Percentiles rank a stretch among this genome's conserved stretches.
Conservation (phyloP, 2,329 filamentous ascomycete species). For the Remersonia thermophila region DNA sequence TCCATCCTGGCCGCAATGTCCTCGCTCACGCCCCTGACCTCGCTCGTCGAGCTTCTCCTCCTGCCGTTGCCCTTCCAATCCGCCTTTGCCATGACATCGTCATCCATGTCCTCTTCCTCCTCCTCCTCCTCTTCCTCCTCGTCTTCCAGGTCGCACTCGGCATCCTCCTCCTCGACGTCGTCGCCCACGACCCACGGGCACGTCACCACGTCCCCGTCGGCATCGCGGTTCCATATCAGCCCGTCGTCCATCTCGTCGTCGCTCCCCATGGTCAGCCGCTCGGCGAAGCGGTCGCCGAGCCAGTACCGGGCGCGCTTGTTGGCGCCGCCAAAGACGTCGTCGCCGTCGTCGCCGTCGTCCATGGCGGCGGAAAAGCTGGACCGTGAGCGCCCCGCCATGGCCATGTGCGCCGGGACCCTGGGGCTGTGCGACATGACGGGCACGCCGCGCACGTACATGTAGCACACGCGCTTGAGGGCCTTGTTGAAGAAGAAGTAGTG, state of each 20-base stretch:
- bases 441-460: conserved; percentile 83
- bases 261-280: conserved; percentile 27
- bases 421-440: conserved; percentile 59
- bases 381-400: conserved; percentile 9
- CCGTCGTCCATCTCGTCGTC: conserved; percentile 40
- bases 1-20: conserved; percentile 53
- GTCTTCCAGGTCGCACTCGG: conserved; percentile 28
- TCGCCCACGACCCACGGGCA: conserved; percentile 28
- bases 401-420: conserved; percentile 23
- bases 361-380: conserved; percentile 16
- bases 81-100: conserved; percentile 19
- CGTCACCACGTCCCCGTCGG: conserved; percentile 42
- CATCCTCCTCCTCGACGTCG: conserved; percentile 30
- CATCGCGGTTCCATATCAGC: conserved; percentile 45
- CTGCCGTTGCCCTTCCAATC: conserved; percentile 14
- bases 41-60: conserved; percentile 21
- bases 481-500: conserved; percentile 99
- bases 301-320: conserved; percentile 80
- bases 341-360: conserved; percentile 21
- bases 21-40: conserved; percentile 47
- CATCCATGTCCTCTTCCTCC: conserved; percentile 27
- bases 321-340: conserved; percentile 36
- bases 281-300: conserved; percentile 57
- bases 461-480: conserved; percentile 79
- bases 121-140: conserved; percentile 22